Conservation (phyloP, 352 stramenopile genomes). For the Globisporangium splendens region DNA sequence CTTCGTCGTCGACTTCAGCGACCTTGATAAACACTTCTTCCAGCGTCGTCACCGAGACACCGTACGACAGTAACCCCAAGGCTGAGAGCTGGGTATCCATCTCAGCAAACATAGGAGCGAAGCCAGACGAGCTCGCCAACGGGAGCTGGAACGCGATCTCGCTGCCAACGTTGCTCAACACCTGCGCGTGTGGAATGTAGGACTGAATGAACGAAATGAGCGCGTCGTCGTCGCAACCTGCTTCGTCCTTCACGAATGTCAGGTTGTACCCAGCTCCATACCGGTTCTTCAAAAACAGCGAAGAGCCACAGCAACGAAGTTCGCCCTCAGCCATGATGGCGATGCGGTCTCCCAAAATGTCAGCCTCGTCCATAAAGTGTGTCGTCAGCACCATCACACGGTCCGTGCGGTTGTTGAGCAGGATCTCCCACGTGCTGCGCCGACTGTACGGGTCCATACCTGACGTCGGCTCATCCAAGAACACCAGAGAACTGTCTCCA, state of each 20-base stretch:
- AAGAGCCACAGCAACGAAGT: slow-evolving; percentile 55
- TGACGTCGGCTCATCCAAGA: slow-evolving; percentile 92
- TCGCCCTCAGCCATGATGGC: slow-evolving; percentile 84
- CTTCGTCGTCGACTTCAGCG: slow-evolving; percentile 41
- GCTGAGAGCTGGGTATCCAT: background rate
- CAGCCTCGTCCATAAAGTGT: slow-evolving; percentile 95
- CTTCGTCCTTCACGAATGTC: too few relatives aligned
- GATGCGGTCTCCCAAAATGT: slow-evolving; percentile 81
- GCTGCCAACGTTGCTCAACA: slow-evolving; percentile 91
- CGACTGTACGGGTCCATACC: slow-evolving; percentile 95
- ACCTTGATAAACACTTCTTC: slow-evolving; percentile 95
- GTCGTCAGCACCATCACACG: slow-evolving; percentile 88
- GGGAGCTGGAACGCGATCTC: slow-evolving; percentile 96
- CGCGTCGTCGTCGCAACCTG: slow-evolving; percentile 33
- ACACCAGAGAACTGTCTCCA: too few relatives aligned
- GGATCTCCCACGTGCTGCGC: slow-evolving; percentile 88
- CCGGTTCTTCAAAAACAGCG: too few relatives aligned
- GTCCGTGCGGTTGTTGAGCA: slow-evolving; percentile 52
- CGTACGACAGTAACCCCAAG: slow-evolving; percentile 55
- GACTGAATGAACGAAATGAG: slow-evolving; percentile 36
- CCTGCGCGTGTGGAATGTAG: slow-evolving; percentile 59
- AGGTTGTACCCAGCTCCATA: too few relatives aligned
- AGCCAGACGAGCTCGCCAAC: slow-evolving; percentile 62
- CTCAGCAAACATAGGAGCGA: slow-evolving; percentile 83
- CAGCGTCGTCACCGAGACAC: too few relatives aligned